phyloP scores from a whole-genome alignment of 805 yeast genomes.

The Cyberlindnera meyerae region DNA sequence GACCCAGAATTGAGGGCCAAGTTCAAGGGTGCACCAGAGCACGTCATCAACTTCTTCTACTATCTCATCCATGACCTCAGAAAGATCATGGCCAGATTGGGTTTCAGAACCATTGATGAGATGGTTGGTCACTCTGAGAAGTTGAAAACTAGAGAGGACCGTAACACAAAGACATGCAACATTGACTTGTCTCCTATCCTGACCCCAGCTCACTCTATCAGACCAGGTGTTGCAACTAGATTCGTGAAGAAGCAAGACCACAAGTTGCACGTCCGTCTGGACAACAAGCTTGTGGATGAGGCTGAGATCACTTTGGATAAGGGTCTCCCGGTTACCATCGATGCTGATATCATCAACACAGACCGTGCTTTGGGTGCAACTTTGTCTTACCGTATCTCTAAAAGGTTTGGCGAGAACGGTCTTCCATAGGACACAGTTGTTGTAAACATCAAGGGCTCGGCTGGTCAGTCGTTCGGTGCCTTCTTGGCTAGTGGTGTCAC shows the following conservation, averaged over 20 bases:
- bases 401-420: conserved; percentile 88
- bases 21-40: conserved; percentile 96
- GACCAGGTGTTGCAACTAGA: conserved; percentile 95
- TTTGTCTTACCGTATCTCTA: conserved; percentile 87
- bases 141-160: conserved; percentile 77
- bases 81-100: conserved; percentile 88
- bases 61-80: conserved; percentile 91
- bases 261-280: conserved; percentile 85
- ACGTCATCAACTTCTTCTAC: conserved; percentile 95
- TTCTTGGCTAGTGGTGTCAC: conserved; percentile 95
- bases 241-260: conserved; percentile 93
- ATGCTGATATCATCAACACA: conserved; percentile 89
- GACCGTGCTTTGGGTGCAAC: conserved; percentile 97
- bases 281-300: conserved; percentile 93
- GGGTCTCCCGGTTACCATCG: conserved; percentile 94
- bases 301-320: conserved; percentile 91
- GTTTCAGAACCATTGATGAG: conserved; percentile 93
- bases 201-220: conserved; percentile 93
- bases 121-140: conserved; percentile 98
- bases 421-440: conserved; percentile 95
- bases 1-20: conserved; percentile 91
- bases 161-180: conserved; percentile 86
- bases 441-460: conserved; percentile 85
- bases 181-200: conserved; percentile 88
- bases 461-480: conserved; percentile 99